Evolutionary conservation across 1,139 yeast genomes (phyloP), one percentile per base, ranked within the genome.

Genomic region (Eremothecium gossypii): DNA sequence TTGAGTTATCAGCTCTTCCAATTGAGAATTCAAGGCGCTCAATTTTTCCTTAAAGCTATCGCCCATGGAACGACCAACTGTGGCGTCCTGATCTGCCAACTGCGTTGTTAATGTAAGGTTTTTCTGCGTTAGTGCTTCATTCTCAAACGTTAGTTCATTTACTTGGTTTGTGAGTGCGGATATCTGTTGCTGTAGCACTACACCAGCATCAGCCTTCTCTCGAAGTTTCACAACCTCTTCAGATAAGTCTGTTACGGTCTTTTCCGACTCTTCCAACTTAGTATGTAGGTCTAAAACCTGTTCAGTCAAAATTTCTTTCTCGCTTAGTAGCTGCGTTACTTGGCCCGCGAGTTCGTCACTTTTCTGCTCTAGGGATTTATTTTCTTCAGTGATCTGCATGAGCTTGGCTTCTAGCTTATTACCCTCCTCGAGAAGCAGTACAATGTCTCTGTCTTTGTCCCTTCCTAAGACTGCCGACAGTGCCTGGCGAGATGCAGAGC

Each of bases 341-440:
- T 56, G 57, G 6, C 44, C 30, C 37, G 53, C 55, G 37, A 45
- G 48, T 33, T 51, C 53, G 8, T 51, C 56, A 26, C 53, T 40
- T 38, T 54, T 53, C 2, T 51, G 46, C 33, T 47, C 54, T 27
- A 59, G 42, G 12, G 49, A 30, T 1, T 51, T 39, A 38, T 64
- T 52, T 31, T 58, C 51, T 23, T 51, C 48, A 46, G 66, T 67
- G 31, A 69, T 53, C n/a, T 57, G 55, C 1, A 67, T 60, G 27
- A 69, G 66, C 38, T 58, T 60, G 13, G 52, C 42, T 47, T 70
- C 73, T 68, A 69, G 66, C 43, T 66, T 65, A n/a, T 64, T 57
- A 30, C 68, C 67, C 47, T 68, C 71, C 33, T 63, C 63, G 34
- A 67, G 44, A n/a, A 67, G 50, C 36, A 65, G 44, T 40, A 64